Base-by-base conservation (phyloP, 2,329 filamentous ascomycete genomes). In the Lojkania enalia region DNA sequence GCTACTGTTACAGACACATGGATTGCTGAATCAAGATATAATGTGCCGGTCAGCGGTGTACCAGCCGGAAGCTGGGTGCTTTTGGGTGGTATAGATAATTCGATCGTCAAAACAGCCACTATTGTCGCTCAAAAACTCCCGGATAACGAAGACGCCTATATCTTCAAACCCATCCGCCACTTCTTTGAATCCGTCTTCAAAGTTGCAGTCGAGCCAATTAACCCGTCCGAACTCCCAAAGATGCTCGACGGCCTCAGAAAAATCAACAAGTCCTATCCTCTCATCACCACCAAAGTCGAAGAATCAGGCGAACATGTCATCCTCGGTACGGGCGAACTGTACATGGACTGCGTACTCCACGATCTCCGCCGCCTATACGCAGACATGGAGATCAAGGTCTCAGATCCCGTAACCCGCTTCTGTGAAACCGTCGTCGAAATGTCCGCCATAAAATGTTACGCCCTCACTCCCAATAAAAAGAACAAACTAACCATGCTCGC, bases 401-500 rank as follows among this genome's bases (percentile, higher is more conserved):
- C 94, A 0, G 94, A 99, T 66, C 94, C 94, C 1, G 92, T 99
- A 32, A 97, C 94, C 13, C 82, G 94, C 36, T 99, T 99, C 77
- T 96, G 90, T 72, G 94, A 99, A 74, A 99, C 94, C 0, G 92
- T 96, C 19, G 90, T 96, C 27, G 94, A 99, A 70, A 95, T 94
- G 56, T 96, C 90, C 14, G 91, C 91, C 15, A 96, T 95, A 48
- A 96, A 96, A 73, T 99, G 94, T 74, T 99, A 96, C 69, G 92
- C 94, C 16, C 84, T 96, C 58, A 97, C 94, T 2, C 94, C 94
- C 2, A 99, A 99, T 76, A 99, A 99, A 75, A 96, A 96, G 77
- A 99, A 99, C 76, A 96, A 95, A 71, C 87, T 99, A 61, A 97
- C 94, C 25, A 96, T 99, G 89, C 88, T 97, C 45, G 94, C 94